These are phyloP conservation scores for Parietichytrium sp. DNA, from an alignment of 108 stramenopile genomes.

Conservation along the genomic window DNA sequence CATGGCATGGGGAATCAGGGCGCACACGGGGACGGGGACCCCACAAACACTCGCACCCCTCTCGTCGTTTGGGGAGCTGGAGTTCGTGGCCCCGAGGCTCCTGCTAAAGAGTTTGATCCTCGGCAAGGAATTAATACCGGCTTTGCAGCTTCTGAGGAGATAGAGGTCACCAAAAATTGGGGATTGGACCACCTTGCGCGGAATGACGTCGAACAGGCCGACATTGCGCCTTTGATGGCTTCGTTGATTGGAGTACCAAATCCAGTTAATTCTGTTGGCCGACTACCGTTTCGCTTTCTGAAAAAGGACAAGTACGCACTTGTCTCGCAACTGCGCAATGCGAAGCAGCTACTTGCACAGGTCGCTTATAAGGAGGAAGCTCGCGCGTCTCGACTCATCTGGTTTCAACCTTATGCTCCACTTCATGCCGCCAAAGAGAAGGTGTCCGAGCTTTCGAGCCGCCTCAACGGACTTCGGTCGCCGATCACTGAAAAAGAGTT, in stretches of 20 bases:
- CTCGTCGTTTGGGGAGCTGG: slow-evolving; percentile 16
- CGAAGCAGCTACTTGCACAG: background rate
- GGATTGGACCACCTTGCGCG: slow-evolving; percentile 14
- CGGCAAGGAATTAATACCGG: slow-evolving; percentile 1
- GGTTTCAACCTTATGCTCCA: background rate
- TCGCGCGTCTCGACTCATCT: background rate
- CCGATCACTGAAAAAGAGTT: background rate
- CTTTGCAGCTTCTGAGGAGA: background rate
- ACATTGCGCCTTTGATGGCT: background rate
- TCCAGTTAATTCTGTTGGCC: slow-evolving; percentile 15
- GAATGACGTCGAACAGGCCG: slow-evolving; percentile 17
- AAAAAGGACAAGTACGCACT: background rate
- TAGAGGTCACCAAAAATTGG: background rate
- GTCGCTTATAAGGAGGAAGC: slow-evolving; percentile 26
- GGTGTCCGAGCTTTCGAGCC: too few species aligned
- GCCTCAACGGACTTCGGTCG: too few species aligned
- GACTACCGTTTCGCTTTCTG: background rate
- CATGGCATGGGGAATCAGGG: slow-evolving; percentile 34
- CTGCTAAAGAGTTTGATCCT: background rate
- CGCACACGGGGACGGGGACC: slow-evolving; percentile 22
- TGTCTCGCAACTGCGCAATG: background rate
- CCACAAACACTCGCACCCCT: slow-evolving; percentile 26
- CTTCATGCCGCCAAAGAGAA: background rate
- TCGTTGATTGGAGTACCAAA: slow-evolving; percentile 20
- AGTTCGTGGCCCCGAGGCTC: background rate